These are phyloP conservation scores for Bimuria novae-zelandiae DNA, from an alignment of 2,329 filamentous ascomycete species.

Conservation along the genomic window DNA sequence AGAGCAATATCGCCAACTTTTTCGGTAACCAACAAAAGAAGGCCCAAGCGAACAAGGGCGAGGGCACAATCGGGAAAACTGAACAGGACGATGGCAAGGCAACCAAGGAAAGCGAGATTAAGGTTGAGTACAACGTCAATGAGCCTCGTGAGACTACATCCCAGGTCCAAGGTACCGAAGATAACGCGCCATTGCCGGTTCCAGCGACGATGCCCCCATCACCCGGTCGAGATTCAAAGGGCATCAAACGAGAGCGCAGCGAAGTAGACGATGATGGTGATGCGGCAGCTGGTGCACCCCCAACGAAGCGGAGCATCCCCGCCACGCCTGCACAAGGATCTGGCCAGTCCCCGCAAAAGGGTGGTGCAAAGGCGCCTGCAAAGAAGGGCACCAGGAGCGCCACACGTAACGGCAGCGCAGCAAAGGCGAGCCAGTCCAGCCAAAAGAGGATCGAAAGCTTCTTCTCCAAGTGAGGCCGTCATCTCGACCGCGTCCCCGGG, in stretches of 20 bases:
- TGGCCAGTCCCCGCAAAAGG: slow-evolving; percentile 33
- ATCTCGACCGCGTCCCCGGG: slow-evolving; percentile 14
- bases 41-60: slow-evolving; percentile 27
- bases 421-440: slow-evolving; percentile 47
- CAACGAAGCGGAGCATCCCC: slow-evolving; percentile 44
- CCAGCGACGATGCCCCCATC: slow-evolving; percentile 22
- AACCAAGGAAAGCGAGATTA: slow-evolving; percentile 26
- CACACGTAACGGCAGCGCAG: slow-evolving; percentile 58
- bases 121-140: slow-evolving; percentile 46
- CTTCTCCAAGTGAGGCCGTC: slow-evolving; percentile 52
- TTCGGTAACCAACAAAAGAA: slow-evolving; percentile 66
- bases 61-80: slow-evolving; percentile 17
- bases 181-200: slow-evolving; percentile 57
- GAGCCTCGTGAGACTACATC: slow-evolving; percentile 52
- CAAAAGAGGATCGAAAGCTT: slow-evolving; percentile 64
- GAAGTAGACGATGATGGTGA: slow-evolving; percentile 40
- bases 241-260: slow-evolving; percentile 56
- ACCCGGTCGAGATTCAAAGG: slow-evolving; percentile 27
- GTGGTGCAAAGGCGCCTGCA: slow-evolving; percentile 23
- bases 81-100: slow-evolving; percentile 31
- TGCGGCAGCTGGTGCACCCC: slow-evolving; percentile 39
- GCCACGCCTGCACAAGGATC: slow-evolving; percentile 22
- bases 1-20: slow-evolving; percentile 92
- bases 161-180: slow-evolving; percentile 51
- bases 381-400: slow-evolving; percentile 61